Conservation (phyloP, 495 filamentous ascomycete species). For the Tuber indicum region DNA sequence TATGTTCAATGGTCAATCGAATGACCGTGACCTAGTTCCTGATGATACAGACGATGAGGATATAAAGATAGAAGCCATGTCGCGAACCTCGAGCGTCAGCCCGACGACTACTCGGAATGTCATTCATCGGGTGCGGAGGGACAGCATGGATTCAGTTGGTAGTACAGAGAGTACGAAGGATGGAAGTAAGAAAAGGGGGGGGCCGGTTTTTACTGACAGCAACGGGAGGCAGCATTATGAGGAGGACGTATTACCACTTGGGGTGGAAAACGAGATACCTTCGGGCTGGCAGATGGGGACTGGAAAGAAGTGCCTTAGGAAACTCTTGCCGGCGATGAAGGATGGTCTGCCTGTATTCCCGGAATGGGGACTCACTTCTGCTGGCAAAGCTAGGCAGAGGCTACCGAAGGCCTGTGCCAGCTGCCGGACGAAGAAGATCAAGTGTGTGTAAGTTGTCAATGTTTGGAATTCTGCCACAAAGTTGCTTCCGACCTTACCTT, state of each 20-base stretch:
- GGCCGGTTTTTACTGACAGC: slow-evolving; percentile 31
- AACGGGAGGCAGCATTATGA: slow-evolving; percentile 38
- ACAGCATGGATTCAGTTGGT: slow-evolving; percentile 29
- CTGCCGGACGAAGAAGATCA: slow-evolving; percentile 41
- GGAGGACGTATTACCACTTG: slow-evolving; percentile 35
- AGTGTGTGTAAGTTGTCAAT: slow-evolving; percentile 41
- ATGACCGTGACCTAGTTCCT: slow-evolving; percentile 15
- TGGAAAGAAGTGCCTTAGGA: slow-evolving; percentile 38
- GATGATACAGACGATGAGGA: slow-evolving; percentile 34
- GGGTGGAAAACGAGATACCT: slow-evolving; percentile 25
- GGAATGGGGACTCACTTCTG: slow-evolving; percentile 42
- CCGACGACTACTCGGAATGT: slow-evolving; percentile 23
- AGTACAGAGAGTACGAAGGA: slow-evolving; percentile 27
- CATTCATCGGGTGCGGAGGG: slow-evolving; percentile 18
- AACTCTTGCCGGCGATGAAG: slow-evolving; percentile 33
- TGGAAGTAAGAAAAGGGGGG: slow-evolving; percentile 38
- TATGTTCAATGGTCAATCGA: slow-evolving; percentile 16
- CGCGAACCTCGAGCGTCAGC: slow-evolving; percentile 31
- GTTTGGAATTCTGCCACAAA: not conserved
- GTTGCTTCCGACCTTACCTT: not conserved
- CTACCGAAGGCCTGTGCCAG: slow-evolving; percentile 39
- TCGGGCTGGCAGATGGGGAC: slow-evolving; percentile 35
- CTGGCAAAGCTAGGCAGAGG: slow-evolving; percentile 40
- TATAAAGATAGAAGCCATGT: slow-evolving; percentile 36
- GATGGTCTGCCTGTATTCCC: slow-evolving; percentile 41